phyloP scores from a whole-genome alignment of 2,329 filamentous ascomycete species.

The Cladosporium sp. region DNA sequence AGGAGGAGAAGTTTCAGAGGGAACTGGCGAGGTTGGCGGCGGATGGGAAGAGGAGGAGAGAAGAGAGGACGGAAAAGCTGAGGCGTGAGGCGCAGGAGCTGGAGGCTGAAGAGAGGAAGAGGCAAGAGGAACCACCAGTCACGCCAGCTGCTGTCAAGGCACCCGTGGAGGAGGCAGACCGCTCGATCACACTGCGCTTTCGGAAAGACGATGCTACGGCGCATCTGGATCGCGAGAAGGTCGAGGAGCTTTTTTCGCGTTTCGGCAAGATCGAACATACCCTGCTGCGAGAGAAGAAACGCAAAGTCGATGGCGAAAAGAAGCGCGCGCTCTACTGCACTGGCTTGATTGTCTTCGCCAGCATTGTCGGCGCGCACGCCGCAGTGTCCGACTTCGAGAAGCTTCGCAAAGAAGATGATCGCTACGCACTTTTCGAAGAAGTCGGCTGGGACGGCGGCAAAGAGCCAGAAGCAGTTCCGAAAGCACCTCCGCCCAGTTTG shows the following conservation, averaged over 20 bases:
- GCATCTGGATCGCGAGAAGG: constrained; percentile 48
- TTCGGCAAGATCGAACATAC: constrained; percentile 61
- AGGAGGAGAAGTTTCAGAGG: constrained; percentile 61
- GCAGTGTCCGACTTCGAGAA: constrained; percentile 52
- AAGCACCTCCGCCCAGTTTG: constrained; percentile 12
- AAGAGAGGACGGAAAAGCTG: constrained; percentile 56
- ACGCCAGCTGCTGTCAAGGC: neutral
- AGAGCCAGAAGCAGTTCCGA: constrained; percentile 49
- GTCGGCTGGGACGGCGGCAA: constrained; percentile 57
- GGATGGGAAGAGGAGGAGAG: constrained; percentile 54
- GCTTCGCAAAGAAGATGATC: constrained; percentile 33
- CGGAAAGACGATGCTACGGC: constrained; percentile 13
- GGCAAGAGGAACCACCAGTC: constrained; percentile 14
- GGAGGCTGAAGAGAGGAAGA: constrained; percentile 49
- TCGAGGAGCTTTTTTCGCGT: constrained; percentile 50
- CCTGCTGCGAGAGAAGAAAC: constrained; percentile 58
- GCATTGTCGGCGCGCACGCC: constrained; percentile 58
- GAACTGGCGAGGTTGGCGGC: constrained; percentile 48
- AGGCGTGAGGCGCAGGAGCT: constrained; percentile 51
- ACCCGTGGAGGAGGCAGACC: constrained; percentile 52
- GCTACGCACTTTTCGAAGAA: constrained; percentile 53
- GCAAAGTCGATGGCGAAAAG: constrained; percentile 33
- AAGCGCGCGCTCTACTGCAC: constrained; percentile 41
- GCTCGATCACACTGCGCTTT: constrained; percentile 59
- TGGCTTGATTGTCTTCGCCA: constrained; percentile 58